These are phyloP conservation scores for Coniochaeta ligniaria DNA, from an alignment of 2,329 filamentous ascomycete genomes.

Conservation along the genomic window DNA sequence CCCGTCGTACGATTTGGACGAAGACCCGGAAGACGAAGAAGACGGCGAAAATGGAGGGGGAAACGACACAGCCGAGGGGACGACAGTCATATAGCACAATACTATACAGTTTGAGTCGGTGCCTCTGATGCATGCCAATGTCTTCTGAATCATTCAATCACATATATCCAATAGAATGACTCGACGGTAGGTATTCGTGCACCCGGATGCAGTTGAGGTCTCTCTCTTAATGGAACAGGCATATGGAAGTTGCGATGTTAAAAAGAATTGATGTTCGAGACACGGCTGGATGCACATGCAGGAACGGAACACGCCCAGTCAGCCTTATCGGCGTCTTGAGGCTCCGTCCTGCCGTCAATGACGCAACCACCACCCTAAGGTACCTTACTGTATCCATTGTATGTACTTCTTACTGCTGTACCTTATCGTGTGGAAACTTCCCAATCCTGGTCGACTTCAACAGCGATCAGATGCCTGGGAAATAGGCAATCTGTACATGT, in stretches of 20 bases:
- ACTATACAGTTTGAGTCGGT: background rate
- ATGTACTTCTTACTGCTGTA: no score
- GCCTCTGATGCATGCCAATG: background rate
- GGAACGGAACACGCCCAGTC: background rate
- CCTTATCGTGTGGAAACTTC: no score
- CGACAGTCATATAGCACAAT: slow-evolving; percentile 16
- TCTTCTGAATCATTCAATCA: no score
- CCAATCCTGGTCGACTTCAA: no score
- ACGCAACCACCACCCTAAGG: background rate
- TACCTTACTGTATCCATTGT: no score
- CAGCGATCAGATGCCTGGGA: no score
- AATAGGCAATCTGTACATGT: no score
- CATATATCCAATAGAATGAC: no score
- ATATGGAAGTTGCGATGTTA: background rate
- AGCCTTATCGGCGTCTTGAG: background rate
- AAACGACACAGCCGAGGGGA: slow-evolving; percentile 9
- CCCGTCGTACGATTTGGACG: slow-evolving; percentile 74
- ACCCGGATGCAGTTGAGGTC: no score
- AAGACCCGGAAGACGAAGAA: slow-evolving; percentile 48
- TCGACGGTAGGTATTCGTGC: no score
- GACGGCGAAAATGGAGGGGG: slow-evolving; percentile 20
- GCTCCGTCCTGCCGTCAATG: background rate
- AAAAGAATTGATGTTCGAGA: background rate
- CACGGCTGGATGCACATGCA: background rate
- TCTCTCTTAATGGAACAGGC: no score